Conservation (phyloP, 306 rosid genomes). For the Medicago truncatula region MtrunA17r5.0-ANR NC_053048.1:38307001-38307500, state of each 20-base stretch:
- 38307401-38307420: conserved; percentile 41
- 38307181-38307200: no score
- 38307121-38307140: no score
- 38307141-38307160: no score
- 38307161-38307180: no score
- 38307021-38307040: no score
- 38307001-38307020: no score
- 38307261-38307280: background rate
- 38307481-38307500: background rate
- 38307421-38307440: conserved; percentile 55
- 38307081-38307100: no score
- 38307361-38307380: conserved; percentile 46
- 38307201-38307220: no score
- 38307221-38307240: conserved; percentile 4
- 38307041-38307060: no score
- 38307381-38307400: conserved; percentile 48
- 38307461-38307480: conserved; percentile 58
- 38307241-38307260: conserved; percentile 44
- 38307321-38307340: background rate
- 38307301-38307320: background rate
- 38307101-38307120: no score
- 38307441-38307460: conserved; percentile 41
- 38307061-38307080: no score
- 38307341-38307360: conserved; percentile 31
- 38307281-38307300: background rate